phyloP scores from a whole-genome alignment of 2,329 filamentous ascomycete genomes.

The Dryadomyces quercivorus region DNA sequence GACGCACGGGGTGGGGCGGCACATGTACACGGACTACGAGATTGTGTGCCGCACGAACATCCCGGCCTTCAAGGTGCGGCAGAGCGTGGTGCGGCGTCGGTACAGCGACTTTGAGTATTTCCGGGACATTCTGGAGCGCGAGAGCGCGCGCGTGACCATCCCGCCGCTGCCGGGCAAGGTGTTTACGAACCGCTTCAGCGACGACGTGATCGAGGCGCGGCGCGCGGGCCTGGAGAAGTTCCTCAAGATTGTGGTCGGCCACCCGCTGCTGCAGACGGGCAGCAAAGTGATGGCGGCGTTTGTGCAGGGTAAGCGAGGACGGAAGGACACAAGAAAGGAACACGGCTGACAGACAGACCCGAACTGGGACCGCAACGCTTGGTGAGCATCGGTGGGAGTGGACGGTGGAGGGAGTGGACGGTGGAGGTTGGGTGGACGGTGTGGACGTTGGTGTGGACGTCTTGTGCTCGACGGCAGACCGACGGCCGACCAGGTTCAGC shows the following conservation, averaged over 20 bases:
- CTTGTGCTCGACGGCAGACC: no score
- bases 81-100: conserved; percentile 76
- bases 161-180: conserved; percentile 94
- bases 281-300: conserved; percentile 94
- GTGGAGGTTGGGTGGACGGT: no score
- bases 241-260: conserved; percentile 91
- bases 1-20: conserved; percentile 85
- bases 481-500: no score
- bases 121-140: conserved; percentile 92
- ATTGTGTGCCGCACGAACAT: conserved; percentile 98
- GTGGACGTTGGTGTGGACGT: no score
- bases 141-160: conserved; percentile 88
- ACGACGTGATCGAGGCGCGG: conserved; percentile 94
- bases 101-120: conserved; percentile 99
- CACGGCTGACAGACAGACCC: conserved; percentile 39
- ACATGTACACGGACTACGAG: conserved; percentile 98
- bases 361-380: conserved; percentile 84
- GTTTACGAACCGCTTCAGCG: conserved; percentile 94
- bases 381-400: conserved; percentile 49
- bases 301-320: conserved; percentile 71
- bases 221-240: conserved; percentile 89
- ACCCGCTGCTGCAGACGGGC: conserved; percentile 91
- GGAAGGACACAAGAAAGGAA: neutral
- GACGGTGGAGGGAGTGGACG: no score
- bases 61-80: conserved; percentile 91